phyloP scores from a whole-genome alignment of 2,329 filamentous ascomycete genomes.

The Cladosporium sp. region DNA sequence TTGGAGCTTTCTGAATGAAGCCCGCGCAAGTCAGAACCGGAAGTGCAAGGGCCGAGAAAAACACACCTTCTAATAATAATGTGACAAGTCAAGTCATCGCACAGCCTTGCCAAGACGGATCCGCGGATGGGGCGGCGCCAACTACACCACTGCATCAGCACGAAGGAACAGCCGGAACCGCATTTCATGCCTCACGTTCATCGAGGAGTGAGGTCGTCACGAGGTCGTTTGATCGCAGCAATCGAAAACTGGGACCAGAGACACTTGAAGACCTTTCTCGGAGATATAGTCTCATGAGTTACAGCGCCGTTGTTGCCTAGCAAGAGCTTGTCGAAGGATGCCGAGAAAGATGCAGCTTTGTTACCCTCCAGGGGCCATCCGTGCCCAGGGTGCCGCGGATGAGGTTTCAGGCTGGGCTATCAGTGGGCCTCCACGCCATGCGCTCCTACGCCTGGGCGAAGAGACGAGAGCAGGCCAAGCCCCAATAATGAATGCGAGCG shows the following conservation, averaged over 20 bases:
- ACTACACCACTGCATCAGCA: not conserved
- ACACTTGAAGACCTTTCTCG: too few species aligned
- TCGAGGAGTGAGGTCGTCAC: too few species aligned
- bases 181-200: not conserved
- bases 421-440: not conserved
- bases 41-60: not conserved
- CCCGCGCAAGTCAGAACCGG: not conserved
- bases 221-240: too few species aligned
- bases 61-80: too few species aligned
- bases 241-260: too few species aligned
- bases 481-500: not conserved
- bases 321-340: too few species aligned
- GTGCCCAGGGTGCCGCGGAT: too few species aligned
- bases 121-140: conserved; percentile 9
- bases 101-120: conserved; percentile 11
- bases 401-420: not conserved
- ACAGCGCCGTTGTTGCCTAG: too few species aligned
- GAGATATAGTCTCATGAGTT: too few species aligned
- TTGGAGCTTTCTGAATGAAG: too few species aligned
- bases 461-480: conserved; percentile 1
- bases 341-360: too few species aligned
- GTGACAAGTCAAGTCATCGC: not conserved
- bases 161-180: not conserved
- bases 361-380: too few species aligned
- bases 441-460: conserved; percentile 1